Base-by-base conservation (phyloP, 225 moss, liverwort and hornwort genomes). In the Rhytidiadelphus loreus region DNA sequence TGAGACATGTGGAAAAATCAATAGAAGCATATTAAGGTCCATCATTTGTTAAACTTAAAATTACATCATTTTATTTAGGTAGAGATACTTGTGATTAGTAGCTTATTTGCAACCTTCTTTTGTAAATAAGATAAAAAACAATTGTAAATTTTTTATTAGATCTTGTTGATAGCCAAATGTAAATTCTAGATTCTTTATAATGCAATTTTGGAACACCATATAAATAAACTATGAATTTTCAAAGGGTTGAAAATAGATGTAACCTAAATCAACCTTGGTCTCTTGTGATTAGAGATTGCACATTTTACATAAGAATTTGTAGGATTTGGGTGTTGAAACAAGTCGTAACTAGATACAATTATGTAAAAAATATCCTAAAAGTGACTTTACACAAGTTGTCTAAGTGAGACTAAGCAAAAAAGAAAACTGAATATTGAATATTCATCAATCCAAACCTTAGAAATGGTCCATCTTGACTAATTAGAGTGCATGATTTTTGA, bases 21-120 rank as follows among this genome's bases (percentile, higher is more conserved):
- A n/a, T 7, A 12, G 12, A 12, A n/a, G 4, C 4, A 13, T 12
- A 2, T 68, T 12, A 12, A 12, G 2, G 7, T 12, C 6, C 20
- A n/a, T 22, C 3, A 7, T 66, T 66, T 65, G 37, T 66, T 4
- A 64, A 33, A 64, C 9, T 68, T n/a, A 22, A 68, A 68, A 68
- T 68, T 22, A 22, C 1, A n/a, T n/a, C 12, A 12, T 22, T n/a
- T 68, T n/a, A 22, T 22, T 4, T n/a, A 6, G 12, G 0, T 68
- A n/a, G n/a, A 22, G 7, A 66, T n/a, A n/a, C 20, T 66, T n/a
- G 66, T 0, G 1, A 37, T 37, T 37, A 12, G 22, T 22, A n/a
- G n/a, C 22, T 12, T 68, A n/a, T n/a, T 12, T 65, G 19, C 20
- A 37, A 37, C 20, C 4, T n/a, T 12, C 1, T n/a, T 37, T 66